These are phyloP conservation scores for Canavalia ensiformis DNA, from an alignment of 306 rosid species.

Conservation along the genomic window DNA sequence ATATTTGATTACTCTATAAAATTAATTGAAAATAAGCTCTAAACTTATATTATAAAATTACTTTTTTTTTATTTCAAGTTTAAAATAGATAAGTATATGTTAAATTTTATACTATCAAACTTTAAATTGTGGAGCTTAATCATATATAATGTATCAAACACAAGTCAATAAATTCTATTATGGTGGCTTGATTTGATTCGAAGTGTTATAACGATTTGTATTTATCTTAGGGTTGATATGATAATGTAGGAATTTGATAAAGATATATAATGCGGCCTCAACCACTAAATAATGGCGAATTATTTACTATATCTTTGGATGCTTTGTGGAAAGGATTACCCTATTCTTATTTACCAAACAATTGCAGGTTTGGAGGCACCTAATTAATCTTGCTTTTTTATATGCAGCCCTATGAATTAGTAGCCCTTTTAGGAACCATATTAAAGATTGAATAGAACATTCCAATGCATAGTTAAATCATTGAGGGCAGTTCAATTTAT, in stretches of 20 bases:
- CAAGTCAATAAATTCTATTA: not conserved
- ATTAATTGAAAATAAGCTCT: not conserved
- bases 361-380: conserved; percentile 25
- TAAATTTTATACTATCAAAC: not conserved
- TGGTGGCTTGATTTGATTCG: conserved; percentile 10
- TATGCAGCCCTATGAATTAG: conserved; percentile 3
- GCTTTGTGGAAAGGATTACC: conserved; percentile 1
- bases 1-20: no score
- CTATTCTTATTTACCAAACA: conserved; percentile 19
- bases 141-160: not conserved
- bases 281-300: conserved; percentile 13
- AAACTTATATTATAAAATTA: not conserved
- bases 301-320: conserved; percentile 8
- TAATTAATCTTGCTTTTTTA: conserved; percentile 29
- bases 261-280: conserved; percentile 9
- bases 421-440: conserved; percentile 8
- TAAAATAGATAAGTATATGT: not conserved
- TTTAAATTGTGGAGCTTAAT: no score
- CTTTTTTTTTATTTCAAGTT: not conserved
- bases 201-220: not conserved
- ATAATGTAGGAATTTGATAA: conserved; percentile 1
- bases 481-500: conserved; percentile 38
- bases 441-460: conserved; percentile 45
- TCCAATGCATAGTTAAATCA: conserved; percentile 46
- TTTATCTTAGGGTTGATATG: not conserved